phyloP scores from a whole-genome alignment of 345 rosid species.

The Rhodamnia rubescens region DNA sequence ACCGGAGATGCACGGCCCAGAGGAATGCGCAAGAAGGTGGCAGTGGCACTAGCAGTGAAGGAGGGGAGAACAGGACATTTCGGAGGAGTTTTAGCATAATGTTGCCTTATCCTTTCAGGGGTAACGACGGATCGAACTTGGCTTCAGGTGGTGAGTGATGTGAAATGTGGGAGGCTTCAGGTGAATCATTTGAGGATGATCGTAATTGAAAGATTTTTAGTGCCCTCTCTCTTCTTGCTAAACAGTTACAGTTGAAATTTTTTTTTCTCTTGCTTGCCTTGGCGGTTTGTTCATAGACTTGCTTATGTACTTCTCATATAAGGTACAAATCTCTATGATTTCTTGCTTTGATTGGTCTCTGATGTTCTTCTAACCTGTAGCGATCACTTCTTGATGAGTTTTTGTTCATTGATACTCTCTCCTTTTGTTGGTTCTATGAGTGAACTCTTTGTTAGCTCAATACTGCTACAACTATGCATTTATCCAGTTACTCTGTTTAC shows the following conservation, averaged over 20 bases:
- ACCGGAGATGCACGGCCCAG: not conserved
- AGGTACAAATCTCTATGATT: not conserved
- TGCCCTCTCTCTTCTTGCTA: not conserved
- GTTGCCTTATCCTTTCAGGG: constrained; percentile 22
- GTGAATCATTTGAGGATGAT: not conserved
- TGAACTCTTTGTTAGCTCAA: not conserved
- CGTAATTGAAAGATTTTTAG: not conserved
- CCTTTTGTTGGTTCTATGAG: not conserved
- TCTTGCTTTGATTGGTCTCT: not conserved
- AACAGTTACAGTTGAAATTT: not conserved
- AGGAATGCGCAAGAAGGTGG: not conserved
- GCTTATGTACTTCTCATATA: not conserved
- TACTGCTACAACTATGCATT: not conserved
- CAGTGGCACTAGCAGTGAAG: not conserved
- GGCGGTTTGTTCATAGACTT: not conserved
- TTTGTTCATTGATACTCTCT: not conserved
- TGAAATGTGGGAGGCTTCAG: not conserved
- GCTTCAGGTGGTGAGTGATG: constrained; percentile 1
- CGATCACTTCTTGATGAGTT: not conserved
- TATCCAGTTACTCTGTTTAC: not conserved
- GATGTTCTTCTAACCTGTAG: not conserved
- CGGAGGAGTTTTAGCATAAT: constrained; percentile 30
- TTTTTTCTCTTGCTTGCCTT: not conserved
- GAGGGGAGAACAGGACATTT: constrained; percentile 5
- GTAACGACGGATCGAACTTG: constrained; percentile 4